A percentile compares a stretch with the other conserved stretches of the same genome.
Conservation (phyloP, 805 yeast genomes). For the Lachancea sp. region DNA sequence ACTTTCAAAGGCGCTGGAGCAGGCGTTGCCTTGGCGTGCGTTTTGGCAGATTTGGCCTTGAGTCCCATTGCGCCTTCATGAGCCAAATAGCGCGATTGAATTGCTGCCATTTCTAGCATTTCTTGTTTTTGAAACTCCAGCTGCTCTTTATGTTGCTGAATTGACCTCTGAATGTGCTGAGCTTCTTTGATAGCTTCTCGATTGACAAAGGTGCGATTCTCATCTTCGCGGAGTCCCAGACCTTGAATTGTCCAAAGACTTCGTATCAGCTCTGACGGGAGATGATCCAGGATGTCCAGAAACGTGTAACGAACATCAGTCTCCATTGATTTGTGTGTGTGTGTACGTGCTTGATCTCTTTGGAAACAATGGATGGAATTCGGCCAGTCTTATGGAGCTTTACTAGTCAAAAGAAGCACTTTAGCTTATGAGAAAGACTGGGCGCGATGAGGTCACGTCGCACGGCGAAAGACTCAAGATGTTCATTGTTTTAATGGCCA, state of each 20-base stretch:
- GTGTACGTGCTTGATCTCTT: neutral
- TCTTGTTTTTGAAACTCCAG: slow-evolving; percentile 16
- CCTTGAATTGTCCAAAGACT: slow-evolving; percentile 38
- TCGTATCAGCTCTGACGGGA: slow-evolving; percentile 39
- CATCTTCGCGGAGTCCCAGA: slow-evolving; percentile 24
- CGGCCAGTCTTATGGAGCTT: too few species aligned
- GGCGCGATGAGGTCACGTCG: neutral
- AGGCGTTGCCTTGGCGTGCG: neutral
- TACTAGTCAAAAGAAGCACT: too few species aligned
- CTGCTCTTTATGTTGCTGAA: slow-evolving; percentile 23
- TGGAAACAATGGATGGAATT: neutral
- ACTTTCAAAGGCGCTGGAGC: slow-evolving; percentile 7
- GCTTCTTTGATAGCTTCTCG: slow-evolving; percentile 30
- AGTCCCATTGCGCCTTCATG: slow-evolving; percentile 1
- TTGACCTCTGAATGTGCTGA: slow-evolving; percentile 21
- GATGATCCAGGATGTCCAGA: slow-evolving; percentile 36
- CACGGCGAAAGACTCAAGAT: too few species aligned
- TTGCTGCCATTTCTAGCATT: slow-evolving; percentile 10
- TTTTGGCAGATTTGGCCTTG: slow-evolving; percentile 1
- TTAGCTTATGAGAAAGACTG: too few species aligned
- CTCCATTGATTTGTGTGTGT: neutral
- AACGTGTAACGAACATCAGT: slow-evolving; percentile 36
- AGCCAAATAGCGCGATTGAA: slow-evolving; percentile 10
- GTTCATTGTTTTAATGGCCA: too few species aligned
- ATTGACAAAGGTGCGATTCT: slow-evolving; percentile 15